These are phyloP conservation scores for Pestalotiopsis sp. DNA, from an alignment of 2,329 filamentous ascomycete genomes.

Conservation along the genomic window DNA sequence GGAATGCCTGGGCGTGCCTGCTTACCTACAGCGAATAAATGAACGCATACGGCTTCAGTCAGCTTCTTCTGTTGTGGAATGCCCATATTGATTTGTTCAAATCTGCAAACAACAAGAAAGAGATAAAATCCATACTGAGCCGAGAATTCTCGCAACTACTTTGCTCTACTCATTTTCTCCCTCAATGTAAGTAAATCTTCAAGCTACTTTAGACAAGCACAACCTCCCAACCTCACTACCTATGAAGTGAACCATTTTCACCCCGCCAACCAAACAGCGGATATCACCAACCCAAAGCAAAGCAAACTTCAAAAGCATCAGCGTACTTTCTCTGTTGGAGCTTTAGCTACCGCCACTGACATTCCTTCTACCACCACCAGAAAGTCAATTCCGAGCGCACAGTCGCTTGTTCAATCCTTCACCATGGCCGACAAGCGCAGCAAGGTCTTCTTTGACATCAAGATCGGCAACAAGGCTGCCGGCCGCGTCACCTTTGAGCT, in stretches of 20 bases:
- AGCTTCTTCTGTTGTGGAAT: background rate
- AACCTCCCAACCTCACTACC: background rate
- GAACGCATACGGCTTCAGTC: background rate
- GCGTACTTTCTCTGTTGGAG: background rate
- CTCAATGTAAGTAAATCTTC: background rate
- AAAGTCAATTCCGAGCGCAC: background rate
- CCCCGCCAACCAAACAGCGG: background rate
- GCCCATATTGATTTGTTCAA: background rate
- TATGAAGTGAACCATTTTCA: background rate
- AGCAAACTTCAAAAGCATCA: background rate
- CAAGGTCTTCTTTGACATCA: constrained; percentile 92
- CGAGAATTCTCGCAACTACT: background rate
- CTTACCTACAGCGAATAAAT: background rate
- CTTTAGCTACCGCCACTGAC: background rate
- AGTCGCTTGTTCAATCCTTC: background rate
- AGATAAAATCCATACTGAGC: background rate
- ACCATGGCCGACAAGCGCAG: constrained; percentile 56
- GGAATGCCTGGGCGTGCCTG: background rate
- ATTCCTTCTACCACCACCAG: background rate
- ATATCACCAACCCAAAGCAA: background rate
- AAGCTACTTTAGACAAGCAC: background rate
- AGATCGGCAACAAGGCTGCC: constrained; percentile 71
- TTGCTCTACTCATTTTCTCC: background rate
- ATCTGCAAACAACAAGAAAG: background rate
- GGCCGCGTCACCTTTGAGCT: constrained; percentile 89